A percentile compares a stretch with the other conserved stretches of the same genome.
Conservation (phyloP, 768 basidiomycete genomes). For the Termitomyces sp. region DNA sequence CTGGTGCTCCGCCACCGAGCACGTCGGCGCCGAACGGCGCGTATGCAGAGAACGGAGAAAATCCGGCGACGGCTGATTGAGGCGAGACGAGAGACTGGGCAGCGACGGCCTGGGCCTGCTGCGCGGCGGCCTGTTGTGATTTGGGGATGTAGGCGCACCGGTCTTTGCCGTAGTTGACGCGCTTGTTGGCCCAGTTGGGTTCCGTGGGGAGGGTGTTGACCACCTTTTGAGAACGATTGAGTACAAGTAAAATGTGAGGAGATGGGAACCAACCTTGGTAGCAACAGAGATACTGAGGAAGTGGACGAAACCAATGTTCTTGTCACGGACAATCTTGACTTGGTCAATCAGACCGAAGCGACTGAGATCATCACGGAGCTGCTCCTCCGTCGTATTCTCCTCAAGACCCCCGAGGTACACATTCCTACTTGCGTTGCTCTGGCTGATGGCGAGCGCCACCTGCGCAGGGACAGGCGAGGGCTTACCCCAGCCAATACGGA, state of each 20-base stretch:
- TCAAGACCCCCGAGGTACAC: constrained; percentile 96
- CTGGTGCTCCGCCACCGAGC: constrained; percentile 29
- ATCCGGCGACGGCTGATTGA: constrained; percentile 41
- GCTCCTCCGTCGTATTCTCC: constrained; percentile 86
- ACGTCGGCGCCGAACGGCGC: constrained; percentile 47
- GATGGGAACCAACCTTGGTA: constrained; percentile 67
- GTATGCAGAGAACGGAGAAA: constrained; percentile 51
- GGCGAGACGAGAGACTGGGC: constrained; percentile 62
- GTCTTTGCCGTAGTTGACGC: constrained; percentile 98
- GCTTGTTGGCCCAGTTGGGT: constrained; percentile 91
- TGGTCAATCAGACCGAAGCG: constrained; percentile 97
- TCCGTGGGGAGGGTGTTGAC: constrained; percentile 91
- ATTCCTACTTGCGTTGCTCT: constrained; percentile 91
- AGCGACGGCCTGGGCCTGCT: constrained; percentile 84
- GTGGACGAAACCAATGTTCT: constrained; percentile 99
- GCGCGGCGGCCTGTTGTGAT: constrained; percentile 86
- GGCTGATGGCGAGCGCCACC: constrained; percentile 84
- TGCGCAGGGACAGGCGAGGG: constrained; percentile 83
- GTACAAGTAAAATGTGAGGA: neutral
- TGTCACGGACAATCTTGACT: constrained; percentile 98
- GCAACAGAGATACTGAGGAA: constrained; percentile 94
- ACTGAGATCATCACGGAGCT: constrained; percentile 85
- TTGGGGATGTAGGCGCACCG: constrained; percentile 98
- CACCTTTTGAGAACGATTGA: constrained; percentile 46
- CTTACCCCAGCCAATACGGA: constrained; percentile 99